These are phyloP conservation scores for Aspergillus sp. DNA, from an alignment of 2,329 filamentous ascomycete genomes.

Conservation along the genomic window DNA sequence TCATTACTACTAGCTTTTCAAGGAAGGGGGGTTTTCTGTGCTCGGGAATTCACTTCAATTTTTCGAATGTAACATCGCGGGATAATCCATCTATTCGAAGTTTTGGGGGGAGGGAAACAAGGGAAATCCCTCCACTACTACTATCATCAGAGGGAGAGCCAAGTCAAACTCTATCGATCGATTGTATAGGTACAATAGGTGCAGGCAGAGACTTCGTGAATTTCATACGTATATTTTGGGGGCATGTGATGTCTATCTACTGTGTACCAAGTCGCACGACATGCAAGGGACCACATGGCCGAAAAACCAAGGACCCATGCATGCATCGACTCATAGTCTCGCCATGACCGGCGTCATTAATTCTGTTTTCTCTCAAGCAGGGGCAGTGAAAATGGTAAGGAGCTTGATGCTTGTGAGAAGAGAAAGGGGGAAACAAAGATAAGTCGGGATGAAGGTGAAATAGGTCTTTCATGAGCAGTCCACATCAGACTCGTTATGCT, in stretches of 20 bases:
- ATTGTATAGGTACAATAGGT: neutral
- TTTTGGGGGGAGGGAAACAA: neutral
- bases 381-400: slow-evolving; percentile 13
- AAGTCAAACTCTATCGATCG: neutral
- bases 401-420: slow-evolving; percentile 4
- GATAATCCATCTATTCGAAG: neutral
- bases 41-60: neutral
- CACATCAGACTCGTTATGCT: slow-evolving; percentile 14
- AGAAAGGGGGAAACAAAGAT: neutral
- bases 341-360: slow-evolving; percentile 22
- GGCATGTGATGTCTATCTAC: slow-evolving; percentile 38
- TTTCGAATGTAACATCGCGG: neutral
- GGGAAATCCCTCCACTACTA: neutral
- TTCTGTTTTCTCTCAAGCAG: slow-evolving; percentile 29
- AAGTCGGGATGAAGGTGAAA: slow-evolving; percentile 9
- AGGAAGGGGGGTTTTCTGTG: too few species aligned
- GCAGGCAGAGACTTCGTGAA: slow-evolving; percentile 12
- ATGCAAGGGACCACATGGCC: slow-evolving; percentile 19
- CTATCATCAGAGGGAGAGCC: neutral
- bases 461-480: slow-evolving; percentile 5
- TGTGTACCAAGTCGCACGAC: slow-evolving; percentile 24
- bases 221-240: slow-evolving; percentile 35
- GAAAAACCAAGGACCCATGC: slow-evolving; percentile 2
- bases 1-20: too few species aligned
- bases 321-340: slow-evolving; percentile 20